Evolutionary conservation across 192 early-diverging fungal species (phyloP), one percentile per base, ranked within the genome.

Genomic region (Gigaspora rosea): DNA sequence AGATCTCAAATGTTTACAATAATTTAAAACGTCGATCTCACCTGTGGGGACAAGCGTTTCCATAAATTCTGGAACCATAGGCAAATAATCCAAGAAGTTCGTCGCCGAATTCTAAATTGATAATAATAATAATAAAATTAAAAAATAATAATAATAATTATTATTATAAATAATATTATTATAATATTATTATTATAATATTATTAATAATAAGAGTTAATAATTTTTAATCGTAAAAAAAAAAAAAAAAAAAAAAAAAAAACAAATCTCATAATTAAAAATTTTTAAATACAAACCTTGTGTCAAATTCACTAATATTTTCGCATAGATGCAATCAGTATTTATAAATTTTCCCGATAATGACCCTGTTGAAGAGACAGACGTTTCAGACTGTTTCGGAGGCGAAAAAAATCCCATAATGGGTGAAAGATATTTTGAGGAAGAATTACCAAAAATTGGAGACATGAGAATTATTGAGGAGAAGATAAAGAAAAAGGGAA

Each of bases 31-130:
- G 41, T 41, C 3, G 41, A 41, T 41, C 41, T 41, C 36, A 73
- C 71, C 71, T 73, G n/a, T 73, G 71, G 7, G 71, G 71, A 58
- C 71, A 36, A 73, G 71, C 71, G 33, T 73, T 73, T 12, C 71
- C 71, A 18, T 73, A 73, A 41, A 73, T 58, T 54, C 71, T 54
- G 16, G 71, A 73, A 54, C 71, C 71, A 11, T 73, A 58, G 13
- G 71, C 71, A 58, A 73, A 73, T 48, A 73, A 73, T 9, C 52
- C 71, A n/a, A 73, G 47, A 4, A 73, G 9, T 15, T 73, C 71
- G 47, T 73, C 71, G 33, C 71, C 71, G 41, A 73, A 73, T 58
- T 73, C 41, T 41, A 41, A 41, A 41, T 7, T 27, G 2, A 41
- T 6, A 41, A 41, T 6, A 41, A 41, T 6, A 41, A 41, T 6